Percentiles rank a stretch among this genome's conserved stretches.
These are phyloP conservation scores for Neonectria magnoliae DNA, from an alignment of 2,329 filamentous ascomycete species.

Conservation along the genomic window DNA sequence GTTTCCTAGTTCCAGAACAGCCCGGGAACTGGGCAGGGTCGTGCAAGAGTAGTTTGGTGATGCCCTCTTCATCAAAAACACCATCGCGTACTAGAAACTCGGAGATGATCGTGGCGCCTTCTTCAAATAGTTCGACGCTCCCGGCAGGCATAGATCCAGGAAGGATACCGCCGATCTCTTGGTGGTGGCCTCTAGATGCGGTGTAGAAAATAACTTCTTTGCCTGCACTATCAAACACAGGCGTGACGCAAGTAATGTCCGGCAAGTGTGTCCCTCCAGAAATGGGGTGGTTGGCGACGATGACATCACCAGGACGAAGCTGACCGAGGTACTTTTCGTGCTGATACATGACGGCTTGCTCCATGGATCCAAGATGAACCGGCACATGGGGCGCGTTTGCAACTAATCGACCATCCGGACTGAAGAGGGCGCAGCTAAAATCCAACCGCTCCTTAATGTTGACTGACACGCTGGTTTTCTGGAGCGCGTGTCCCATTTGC, in stretches of 20 bases:
- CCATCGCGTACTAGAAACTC: slow-evolving; percentile 80
- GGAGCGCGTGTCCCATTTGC: slow-evolving; percentile 83
- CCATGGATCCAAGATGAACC: slow-evolving; percentile 36
- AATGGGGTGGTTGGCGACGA: slow-evolving; percentile 38
- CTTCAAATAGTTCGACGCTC: slow-evolving; percentile 67
- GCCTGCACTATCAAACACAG: slow-evolving; percentile 49
- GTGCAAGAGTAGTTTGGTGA: slow-evolving; percentile 75
- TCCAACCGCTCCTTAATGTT: slow-evolving; percentile 86
- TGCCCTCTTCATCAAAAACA: slow-evolving; percentile 79
- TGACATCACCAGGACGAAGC: slow-evolving; percentile 34
- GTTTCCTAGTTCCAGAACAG: slow-evolving; percentile 80
- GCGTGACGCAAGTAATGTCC: slow-evolving; percentile 70
- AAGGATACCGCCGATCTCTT: slow-evolving; percentile 76
- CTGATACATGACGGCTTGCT: slow-evolving; percentile 36
- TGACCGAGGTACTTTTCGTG: slow-evolving; percentile 32
- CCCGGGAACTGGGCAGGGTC: slow-evolving; percentile 80
- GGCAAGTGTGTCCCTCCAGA: slow-evolving; percentile 53
- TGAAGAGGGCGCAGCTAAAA: slow-evolving; percentile 84
- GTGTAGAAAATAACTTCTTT: slow-evolving; percentile 42
- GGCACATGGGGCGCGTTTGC: too few relatives aligned
- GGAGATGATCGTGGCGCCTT: slow-evolving; percentile 71
- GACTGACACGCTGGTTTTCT: slow-evolving; percentile 81
- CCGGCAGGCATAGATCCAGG: slow-evolving; percentile 86
- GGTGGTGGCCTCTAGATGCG: slow-evolving; percentile 46
- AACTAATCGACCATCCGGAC: slow-evolving; percentile 56